Evolutionary conservation across 2,329 filamentous ascomycete genomes (phyloP).

Genomic region (Mariannaea elegans): DNA sequence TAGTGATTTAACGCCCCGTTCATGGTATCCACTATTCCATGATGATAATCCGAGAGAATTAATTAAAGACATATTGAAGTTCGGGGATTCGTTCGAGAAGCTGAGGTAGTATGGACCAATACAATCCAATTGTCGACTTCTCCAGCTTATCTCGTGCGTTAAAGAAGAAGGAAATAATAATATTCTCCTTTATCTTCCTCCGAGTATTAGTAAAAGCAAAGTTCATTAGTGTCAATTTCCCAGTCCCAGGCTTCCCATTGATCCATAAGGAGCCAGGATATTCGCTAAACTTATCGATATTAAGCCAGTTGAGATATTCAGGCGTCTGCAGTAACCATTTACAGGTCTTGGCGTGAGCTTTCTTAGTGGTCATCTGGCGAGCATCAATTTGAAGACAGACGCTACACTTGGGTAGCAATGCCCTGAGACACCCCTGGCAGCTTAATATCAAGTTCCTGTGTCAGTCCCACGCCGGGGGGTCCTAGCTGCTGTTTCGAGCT

Average conservation of each 20-base stretch:
- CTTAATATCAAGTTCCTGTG: no score
- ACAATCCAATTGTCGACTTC: constrained; percentile 57
- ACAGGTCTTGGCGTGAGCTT: constrained; percentile 42
- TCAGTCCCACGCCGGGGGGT: no score
- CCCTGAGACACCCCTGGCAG: no score
- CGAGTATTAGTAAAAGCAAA: constrained; percentile 38
- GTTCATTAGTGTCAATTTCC: constrained; percentile 60
- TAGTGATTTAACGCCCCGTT: constrained; percentile 20
- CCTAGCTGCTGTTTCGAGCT: no score
- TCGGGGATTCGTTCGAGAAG: constrained; percentile 48
- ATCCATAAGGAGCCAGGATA: no score
- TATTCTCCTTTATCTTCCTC: neutral
- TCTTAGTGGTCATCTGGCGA: constrained; percentile 47
- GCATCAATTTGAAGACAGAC: constrained; percentile 51
- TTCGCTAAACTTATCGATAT: rapidly evolving
- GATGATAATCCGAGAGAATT: neutral
- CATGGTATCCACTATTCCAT: constrained; percentile 6
- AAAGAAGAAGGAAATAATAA: constrained; percentile 59
- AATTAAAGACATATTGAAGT: constrained; percentile 46
- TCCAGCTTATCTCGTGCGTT: constrained; percentile 57
- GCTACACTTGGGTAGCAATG: no score
- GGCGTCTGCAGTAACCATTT: constrained; percentile 18
- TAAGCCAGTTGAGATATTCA: constrained; percentile 14
- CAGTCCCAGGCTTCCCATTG: constrained; percentile 54
- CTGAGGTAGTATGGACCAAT: constrained; percentile 58